Base-by-base conservation (phyloP, 164 flowering plant genomes). In the Vitis amurensis region DNA sequence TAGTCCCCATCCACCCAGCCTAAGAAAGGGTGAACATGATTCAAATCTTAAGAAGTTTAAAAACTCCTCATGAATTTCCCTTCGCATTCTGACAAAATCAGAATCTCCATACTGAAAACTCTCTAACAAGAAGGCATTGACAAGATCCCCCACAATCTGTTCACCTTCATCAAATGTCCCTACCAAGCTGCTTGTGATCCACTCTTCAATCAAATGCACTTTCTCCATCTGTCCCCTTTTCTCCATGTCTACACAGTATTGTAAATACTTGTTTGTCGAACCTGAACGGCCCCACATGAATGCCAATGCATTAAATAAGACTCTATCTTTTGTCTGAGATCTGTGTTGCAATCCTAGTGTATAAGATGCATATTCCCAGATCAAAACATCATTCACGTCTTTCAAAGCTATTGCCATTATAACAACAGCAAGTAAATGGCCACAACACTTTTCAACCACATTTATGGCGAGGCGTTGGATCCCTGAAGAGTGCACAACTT, bases 361-460 rank as follows among this genome's bases (percentile, higher is more conserved):
- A 23, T 14, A 15, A 69, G 60, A 10, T 15, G 64, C 64, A 29
- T 61, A 16, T 11, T 14, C 29, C 72, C 72, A 69, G 7, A 23
- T 23, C 50, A 50, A 44, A 52, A 59, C 50, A 17, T 61, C 50
- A 0, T n/a, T 50, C 53, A 17, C 23, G 23, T 13, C 50, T 60
- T 16, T 15, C 19, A 71, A 37, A 3, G 74, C 61, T 2, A n/a
- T 48, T 19, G 62, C 74, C 11, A 64, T 59, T 11, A 58, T 49
- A 51, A 17, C 44, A 13, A 71, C 44, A n/a, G 61, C 62, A 11
- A 59, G 62, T 17, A 31, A 14, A 7, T 19, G 31, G 27, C 31
- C 62, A 23, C 62, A 29, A 59, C 62, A 71, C 47, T 63, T 61
- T 7, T 29, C 68, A 12, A 71, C 60, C 17, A 71, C 44, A 48